Evolutionary conservation across 2,329 filamentous ascomycete species (phyloP).

Genomic region (Monosporascus ibericus): DNA sequence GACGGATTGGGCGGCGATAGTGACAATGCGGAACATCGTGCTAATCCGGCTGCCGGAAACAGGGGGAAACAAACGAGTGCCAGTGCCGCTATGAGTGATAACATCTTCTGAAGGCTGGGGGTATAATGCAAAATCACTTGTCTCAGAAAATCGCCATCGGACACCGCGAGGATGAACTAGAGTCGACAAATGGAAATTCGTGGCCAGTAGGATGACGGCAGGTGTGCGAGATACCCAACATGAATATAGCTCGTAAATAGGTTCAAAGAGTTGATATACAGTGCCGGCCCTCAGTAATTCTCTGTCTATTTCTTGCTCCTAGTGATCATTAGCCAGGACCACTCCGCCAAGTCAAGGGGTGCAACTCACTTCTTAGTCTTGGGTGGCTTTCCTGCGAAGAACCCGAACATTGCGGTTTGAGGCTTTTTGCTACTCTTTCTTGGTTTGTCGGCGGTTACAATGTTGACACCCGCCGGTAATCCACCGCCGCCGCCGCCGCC

Average conservation of each 20-base stretch:
- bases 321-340: no score
- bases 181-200: background rate
- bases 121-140: constrained; percentile 27
- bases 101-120: constrained; percentile 17
- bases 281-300: no score
- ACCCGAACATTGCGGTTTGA: background rate
- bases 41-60: background rate
- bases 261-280: no score
- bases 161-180: background rate
- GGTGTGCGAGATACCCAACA: no score
- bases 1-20: no score
- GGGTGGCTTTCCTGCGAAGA: background rate
- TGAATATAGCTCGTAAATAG: no score
- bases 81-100: constrained; percentile 19
- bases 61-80: constrained; percentile 13
- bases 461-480: background rate
- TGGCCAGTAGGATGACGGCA: background rate
- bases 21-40: background rate
- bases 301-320: no score
- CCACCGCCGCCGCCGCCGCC: background rate
- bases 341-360: background rate
- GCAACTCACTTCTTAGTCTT: constrained; percentile 12
- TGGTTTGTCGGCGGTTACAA: background rate
- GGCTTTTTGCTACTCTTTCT: background rate
- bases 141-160: constrained; percentile 12